Percentiles rank a stretch among this genome's conserved stretches.
These are phyloP conservation scores for Aspergillus calidoustus DNA, from an alignment of 2,329 filamentous ascomycete species.

Conservation along the genomic window DNA sequence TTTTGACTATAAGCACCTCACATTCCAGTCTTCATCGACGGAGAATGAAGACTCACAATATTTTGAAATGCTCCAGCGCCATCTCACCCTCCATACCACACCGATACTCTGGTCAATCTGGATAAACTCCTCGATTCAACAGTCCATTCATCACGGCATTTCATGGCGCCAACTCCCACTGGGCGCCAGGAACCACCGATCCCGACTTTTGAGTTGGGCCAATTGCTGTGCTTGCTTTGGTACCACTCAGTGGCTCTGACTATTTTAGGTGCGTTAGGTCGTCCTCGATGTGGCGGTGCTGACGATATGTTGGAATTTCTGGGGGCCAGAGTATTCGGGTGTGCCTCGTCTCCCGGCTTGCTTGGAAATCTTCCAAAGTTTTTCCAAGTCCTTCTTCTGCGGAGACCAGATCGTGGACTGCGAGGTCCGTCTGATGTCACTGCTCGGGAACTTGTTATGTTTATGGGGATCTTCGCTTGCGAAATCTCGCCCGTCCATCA, in stretches of 20 bases:
- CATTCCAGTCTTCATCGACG: constrained; percentile 1
- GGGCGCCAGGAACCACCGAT: constrained; percentile 12
- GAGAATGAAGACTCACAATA: neutral
- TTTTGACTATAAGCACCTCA: neutral
- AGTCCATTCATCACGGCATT: neutral
- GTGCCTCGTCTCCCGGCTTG: neutral
- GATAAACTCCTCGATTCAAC: neutral
- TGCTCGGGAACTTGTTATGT: neutral
- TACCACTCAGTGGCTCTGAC: neutral
- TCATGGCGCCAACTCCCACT: constrained; percentile 12
- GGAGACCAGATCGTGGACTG: neutral
- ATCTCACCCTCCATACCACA: neutral
- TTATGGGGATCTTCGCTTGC: neutral
- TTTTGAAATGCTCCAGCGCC: neutral
- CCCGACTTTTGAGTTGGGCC: constrained; percentile 8
- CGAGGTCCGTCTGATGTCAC: neutral
- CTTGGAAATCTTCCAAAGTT: neutral
- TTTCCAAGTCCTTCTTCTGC: neutral
- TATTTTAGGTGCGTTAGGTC: neutral
- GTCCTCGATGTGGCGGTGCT: constrained; percentile 16
- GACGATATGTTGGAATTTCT: neutral
- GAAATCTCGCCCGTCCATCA: constrained; percentile 3
- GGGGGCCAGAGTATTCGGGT: neutral
- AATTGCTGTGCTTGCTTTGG: neutral
- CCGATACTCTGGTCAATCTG: neutral